Conservation (phyloP, 2,329 filamentous ascomycete species). For the Fonsecaea pedrosoi region DNA sequence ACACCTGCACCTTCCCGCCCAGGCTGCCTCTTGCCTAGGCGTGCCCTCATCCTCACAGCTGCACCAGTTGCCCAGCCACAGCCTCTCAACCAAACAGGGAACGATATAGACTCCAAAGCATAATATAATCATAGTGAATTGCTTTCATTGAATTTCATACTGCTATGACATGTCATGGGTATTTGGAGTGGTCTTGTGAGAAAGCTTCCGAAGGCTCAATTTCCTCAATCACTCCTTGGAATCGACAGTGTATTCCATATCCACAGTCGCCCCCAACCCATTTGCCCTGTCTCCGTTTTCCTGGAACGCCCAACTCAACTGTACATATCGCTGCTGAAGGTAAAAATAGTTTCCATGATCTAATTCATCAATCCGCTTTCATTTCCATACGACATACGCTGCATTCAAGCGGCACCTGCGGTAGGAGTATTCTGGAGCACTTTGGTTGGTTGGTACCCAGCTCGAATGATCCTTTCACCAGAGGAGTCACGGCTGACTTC, state of each 20-base stretch:
- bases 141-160: background rate
- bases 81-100: too few species aligned
- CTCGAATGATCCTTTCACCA: slow-evolving; percentile 82
- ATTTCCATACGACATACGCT: slow-evolving; percentile 9
- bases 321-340: slow-evolving; percentile 15
- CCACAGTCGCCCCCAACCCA: slow-evolving; percentile 2
- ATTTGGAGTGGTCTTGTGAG: background rate
- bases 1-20: background rate
- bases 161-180: slow-evolving; percentile 5
- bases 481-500: slow-evolving; percentile 81
- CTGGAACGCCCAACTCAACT: slow-evolving; percentile 9
- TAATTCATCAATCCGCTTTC: slow-evolving; percentile 14
- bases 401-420: slow-evolving; percentile 76
- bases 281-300: background rate
- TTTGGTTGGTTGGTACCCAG: slow-evolving; percentile 84
- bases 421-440: slow-evolving; percentile 78
- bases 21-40: too few species aligned
- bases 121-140: background rate
- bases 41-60: too few species aligned
- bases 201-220: slow-evolving; percentile 9
- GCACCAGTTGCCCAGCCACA: too few species aligned
- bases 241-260: background rate
- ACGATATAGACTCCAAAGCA: background rate
- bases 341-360: slow-evolving; percentile 8
- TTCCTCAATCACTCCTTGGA: slow-evolving; percentile 5